Conservation (phyloP, 106 monocot genomes). For the Dioscorea zingiberensis region DNA sequence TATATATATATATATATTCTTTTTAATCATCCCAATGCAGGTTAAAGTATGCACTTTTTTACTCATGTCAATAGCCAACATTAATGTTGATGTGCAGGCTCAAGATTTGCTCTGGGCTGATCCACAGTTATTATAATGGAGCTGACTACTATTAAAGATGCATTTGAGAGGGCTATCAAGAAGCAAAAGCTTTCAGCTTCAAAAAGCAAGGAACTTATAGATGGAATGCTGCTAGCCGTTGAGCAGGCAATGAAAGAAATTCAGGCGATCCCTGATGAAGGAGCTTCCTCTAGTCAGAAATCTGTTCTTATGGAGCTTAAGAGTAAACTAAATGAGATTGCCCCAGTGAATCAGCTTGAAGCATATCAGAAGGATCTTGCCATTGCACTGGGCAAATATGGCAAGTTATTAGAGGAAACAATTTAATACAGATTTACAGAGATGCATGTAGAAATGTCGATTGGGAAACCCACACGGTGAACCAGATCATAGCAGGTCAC, state of each 20-base stretch:
- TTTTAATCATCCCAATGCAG: not conserved
- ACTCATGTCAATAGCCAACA: not conserved
- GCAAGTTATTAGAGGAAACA: constrained; percentile 63
- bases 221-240: constrained; percentile 41
- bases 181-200: constrained; percentile 74
- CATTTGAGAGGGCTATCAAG: constrained; percentile 78
- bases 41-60: not conserved
- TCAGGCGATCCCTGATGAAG: constrained; percentile 16
- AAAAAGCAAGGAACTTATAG: constrained; percentile 57
- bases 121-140: constrained; percentile 42
- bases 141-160: constrained; percentile 58
- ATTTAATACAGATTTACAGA: constrained; percentile 71
- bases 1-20: not conserved
- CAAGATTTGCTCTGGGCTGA: not conserved
- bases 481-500: constrained; percentile 73
- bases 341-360: constrained; percentile 55
- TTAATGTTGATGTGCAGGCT: not conserved
- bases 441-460: constrained; percentile 64
- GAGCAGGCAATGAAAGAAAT: constrained; percentile 46
- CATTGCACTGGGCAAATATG: constrained; percentile 52
- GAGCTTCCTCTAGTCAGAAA: constrained; percentile 20
- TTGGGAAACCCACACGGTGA: constrained; percentile 51
- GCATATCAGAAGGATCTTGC: constrained; percentile 63
- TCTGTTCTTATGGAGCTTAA: constrained; percentile 39
- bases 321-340: constrained; percentile 46